phyloP scores from a whole-genome alignment of 345 rosid genomes.

The Populus alba region DNA sequence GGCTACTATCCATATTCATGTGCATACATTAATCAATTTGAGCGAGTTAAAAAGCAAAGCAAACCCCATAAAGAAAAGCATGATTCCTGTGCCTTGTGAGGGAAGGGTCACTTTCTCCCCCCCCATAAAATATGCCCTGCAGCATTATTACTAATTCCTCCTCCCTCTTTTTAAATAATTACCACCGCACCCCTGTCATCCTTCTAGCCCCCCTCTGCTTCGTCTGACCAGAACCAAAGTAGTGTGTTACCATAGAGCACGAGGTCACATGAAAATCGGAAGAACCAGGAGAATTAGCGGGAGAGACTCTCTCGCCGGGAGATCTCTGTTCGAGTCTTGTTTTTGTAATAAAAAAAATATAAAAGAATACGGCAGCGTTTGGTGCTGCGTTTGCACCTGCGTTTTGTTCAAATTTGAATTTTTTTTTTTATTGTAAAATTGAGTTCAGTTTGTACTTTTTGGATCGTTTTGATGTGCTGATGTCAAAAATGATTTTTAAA shows the following conservation, averaged over 20 bases:
- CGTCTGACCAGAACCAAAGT: neutral
- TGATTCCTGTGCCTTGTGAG: constrained; percentile 53
- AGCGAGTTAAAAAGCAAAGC: constrained; percentile 42
- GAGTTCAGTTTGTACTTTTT: no score
- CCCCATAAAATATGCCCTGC: constrained; percentile 14
- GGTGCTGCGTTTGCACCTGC: no score
- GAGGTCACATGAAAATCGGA: neutral
- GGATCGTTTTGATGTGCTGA: no score
- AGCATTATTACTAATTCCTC: constrained; percentile 15
- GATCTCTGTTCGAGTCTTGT: no score
- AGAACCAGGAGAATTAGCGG: neutral
- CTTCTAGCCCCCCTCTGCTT: neutral
- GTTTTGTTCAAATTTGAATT: no score
- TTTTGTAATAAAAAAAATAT: no score
- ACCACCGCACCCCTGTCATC: constrained; percentile 10
- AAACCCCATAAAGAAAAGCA: constrained; percentile 34
- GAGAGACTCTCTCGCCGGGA: no score
- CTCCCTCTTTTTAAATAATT: neutral
- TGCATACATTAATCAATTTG: constrained; percentile 47
- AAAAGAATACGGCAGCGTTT: neutral
- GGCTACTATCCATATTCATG: constrained; percentile 46
- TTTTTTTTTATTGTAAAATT: no score
- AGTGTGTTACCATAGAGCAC: neutral
- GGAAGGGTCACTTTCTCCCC: constrained; percentile 29
- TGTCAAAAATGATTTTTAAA: no score